These are phyloP conservation scores for Solanum paucissectum DNA, from an alignment of 257 asterid genomes.

Conservation along the genomic window DNA sequence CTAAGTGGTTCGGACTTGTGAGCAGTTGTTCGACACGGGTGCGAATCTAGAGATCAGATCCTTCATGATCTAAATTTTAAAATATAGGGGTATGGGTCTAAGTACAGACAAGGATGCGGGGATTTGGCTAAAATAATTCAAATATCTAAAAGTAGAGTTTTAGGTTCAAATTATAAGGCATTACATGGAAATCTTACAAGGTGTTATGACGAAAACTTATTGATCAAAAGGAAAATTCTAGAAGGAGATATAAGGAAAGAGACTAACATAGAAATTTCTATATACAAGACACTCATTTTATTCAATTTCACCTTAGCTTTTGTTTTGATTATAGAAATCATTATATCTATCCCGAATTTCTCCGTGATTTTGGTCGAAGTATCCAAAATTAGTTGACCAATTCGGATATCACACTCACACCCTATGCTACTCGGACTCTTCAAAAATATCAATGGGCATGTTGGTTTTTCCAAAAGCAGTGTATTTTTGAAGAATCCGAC, in stretches of 20 bases:
- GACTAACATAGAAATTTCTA: not conserved
- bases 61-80: not conserved
- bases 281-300: not conserved
- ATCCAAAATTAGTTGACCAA: not conserved
- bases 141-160: not conserved
- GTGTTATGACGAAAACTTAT: not conserved
- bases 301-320: not conserved
- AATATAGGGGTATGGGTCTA: not conserved
- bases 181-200: not conserved
- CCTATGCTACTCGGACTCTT: not conserved
- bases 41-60: not conserved
- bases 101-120: not conserved
- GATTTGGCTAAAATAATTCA: not conserved
- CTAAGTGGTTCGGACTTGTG: not conserved
- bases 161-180: not conserved
- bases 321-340: too few relatives aligned
- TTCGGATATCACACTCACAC: not conserved
- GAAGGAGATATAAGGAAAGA: not conserved
- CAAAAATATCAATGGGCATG: not conserved
- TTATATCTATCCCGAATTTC: not conserved
- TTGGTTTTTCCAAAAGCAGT: not conserved
- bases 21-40: not conserved
- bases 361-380: not conserved
- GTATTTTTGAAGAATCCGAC: not conserved
- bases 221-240: not conserved